Conservation (phyloP, 805 yeast species). For the Sugiyamaella americana region DNA sequence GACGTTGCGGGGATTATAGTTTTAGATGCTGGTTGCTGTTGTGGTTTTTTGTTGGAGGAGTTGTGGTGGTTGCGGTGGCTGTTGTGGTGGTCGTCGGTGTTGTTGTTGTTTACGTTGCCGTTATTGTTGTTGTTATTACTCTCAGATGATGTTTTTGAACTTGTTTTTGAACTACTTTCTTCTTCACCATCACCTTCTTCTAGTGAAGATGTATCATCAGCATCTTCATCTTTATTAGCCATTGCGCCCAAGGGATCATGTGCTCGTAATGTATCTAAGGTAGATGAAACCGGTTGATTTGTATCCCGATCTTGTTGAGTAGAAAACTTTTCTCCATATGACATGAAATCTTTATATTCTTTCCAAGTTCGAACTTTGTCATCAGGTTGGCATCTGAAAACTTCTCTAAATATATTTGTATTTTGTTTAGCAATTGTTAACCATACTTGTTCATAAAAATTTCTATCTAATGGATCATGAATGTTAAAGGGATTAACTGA, state of each 20-base stretch:
- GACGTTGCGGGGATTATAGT: background rate
- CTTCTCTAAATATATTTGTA: constrained; percentile 71
- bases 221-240: background rate
- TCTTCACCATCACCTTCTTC: background rate
- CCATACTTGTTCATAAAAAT: constrained; percentile 84
- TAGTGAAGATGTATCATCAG: background rate
- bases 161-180: background rate
- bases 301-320: constrained; percentile 34
- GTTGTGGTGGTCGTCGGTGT: background rate
- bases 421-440: constrained; percentile 74
- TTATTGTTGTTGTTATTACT: background rate
- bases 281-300: constrained; percentile 14
- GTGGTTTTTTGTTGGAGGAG: background rate
- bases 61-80: background rate
- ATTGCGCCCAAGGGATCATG: constrained; percentile 16
- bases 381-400: constrained; percentile 94
- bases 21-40: background rate
- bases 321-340: constrained; percentile 32
- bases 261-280: constrained; percentile 15
- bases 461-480: constrained; percentile 78
- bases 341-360: constrained; percentile 68
- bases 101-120: background rate
- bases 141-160: background rate
- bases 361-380: constrained; percentile 85
- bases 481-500: constrained; percentile 79